Evolutionary conservation across 441 rosid species (phyloP), one percentile per base, ranked within the genome.

Genomic region (Brassica balearica): DNA sequence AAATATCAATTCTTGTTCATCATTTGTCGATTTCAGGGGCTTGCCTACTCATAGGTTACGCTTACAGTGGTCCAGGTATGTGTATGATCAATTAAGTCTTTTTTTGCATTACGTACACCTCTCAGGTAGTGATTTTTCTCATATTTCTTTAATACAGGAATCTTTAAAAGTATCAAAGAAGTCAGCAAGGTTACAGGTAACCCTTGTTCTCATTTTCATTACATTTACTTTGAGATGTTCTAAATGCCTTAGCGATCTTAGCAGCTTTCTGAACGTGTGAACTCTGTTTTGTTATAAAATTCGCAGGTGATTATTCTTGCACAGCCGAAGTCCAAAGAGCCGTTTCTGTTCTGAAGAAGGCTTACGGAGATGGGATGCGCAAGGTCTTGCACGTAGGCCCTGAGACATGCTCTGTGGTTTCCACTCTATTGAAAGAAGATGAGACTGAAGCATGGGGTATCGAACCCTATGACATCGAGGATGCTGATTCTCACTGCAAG

Each of bases 371-470:
- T 72, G 86, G 84, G 76, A 88, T 90, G 92, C 88, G 62, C 72
- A 87, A 88, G 76, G 89, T 90, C 76, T 77, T 90, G 83, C 95
- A 88, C 25, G 88, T 90, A 11, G 92, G 95, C 22, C 95, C 95
- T 22, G 91, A 88, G 46, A 76, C 92, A 46, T 90, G 95, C 75
- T 80, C 91, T 4, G 90, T 90, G 68, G 91, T 90, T 68, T 84
- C 91, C 65, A 82, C 77, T 38, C 81, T 90, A 25, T 79, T 87
- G 81, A 85, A 88, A 84, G 92, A 87, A 84, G 85, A 86, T 72
- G 92, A 87, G 81, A 86, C 88, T 55, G 90, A 86, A 78, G 91
- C 87, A 3, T 90, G 95, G 95, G 92, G 95, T 65, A 82, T 88
- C 3, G 95, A 90, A 75, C 92, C 95, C 17, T 90, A 90, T 79